A percentile compares a stretch with the other conserved stretches of the same genome.
These are phyloP conservation scores for Tremella mesenterica DNA, from an alignment of 768 basidiomycete species.

Conservation along the genomic window DNA sequence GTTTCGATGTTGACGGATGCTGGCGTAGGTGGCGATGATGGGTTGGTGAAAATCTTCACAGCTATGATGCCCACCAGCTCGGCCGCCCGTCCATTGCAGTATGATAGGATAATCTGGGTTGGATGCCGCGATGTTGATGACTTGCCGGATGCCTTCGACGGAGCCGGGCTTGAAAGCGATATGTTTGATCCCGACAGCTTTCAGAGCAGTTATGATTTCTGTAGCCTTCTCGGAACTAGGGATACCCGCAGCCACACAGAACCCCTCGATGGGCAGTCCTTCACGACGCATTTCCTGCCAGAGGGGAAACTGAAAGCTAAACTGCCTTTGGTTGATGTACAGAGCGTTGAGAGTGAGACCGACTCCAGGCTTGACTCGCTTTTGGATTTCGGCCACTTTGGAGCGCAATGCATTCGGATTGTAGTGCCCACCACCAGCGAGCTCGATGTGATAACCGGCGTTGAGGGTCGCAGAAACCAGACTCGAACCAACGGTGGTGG, in stretches of 20 bases:
- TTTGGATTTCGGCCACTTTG: constrained; percentile 88
- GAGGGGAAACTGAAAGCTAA: constrained; percentile 89
- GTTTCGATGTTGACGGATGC: constrained; percentile 82
- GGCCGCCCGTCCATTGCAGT: constrained; percentile 97
- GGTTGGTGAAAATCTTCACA: constrained; percentile 99
- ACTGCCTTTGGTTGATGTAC: constrained; percentile 97
- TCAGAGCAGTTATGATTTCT: constrained; percentile 83
- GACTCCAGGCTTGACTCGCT: constrained; percentile 72
- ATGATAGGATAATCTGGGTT: constrained; percentile 96
- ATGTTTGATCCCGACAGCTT: constrained; percentile 80
- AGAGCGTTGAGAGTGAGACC: constrained; percentile 90
- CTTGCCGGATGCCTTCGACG: constrained; percentile 93
- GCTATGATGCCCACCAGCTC: constrained; percentile 96
- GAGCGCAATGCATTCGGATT: constrained; percentile 75
- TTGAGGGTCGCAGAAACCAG: constrained; percentile 87
- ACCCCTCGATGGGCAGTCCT: constrained; percentile 93
- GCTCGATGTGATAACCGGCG: constrained; percentile 91
- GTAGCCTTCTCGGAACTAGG: constrained; percentile 93
- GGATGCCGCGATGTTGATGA: constrained; percentile 85
- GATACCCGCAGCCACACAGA: constrained; percentile 96
- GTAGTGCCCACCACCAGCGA: constrained; percentile 97
- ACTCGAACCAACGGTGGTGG: constrained; percentile 87
- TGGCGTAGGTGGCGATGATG: constrained; percentile 75
- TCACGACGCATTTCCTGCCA: constrained; percentile 98
- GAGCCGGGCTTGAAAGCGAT: constrained; percentile 98